These are phyloP conservation scores for Tulasnella sp. DNA, from an alignment of 768 basidiomycete genomes.

Conservation along the genomic window DNA sequence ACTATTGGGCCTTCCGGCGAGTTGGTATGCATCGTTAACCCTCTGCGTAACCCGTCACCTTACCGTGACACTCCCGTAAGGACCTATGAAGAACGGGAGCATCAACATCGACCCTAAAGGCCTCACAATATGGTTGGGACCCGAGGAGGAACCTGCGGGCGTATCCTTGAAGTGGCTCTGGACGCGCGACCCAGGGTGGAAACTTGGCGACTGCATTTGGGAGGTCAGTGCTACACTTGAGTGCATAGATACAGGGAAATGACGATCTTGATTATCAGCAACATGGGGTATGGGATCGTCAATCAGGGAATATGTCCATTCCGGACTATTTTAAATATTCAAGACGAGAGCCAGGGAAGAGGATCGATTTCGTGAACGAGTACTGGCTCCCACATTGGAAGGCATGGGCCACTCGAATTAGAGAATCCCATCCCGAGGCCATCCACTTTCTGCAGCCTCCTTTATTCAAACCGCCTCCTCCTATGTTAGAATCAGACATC, in stretches of 20 bases:
- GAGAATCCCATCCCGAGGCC: conserved; percentile 59
- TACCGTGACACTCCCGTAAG: conserved; percentile 25
- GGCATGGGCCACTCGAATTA: conserved; percentile 44
- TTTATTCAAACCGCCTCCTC: conserved; percentile 72
- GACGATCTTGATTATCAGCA: background rate
- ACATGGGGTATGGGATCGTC: conserved; percentile 77
- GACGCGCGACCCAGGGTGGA: conserved; percentile 59
- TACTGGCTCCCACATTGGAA: conserved; percentile 69
- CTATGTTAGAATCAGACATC: conserved; percentile 39
- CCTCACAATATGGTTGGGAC: conserved; percentile 59
- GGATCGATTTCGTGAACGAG: conserved; percentile 57
- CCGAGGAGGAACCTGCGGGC: conserved; percentile 35
- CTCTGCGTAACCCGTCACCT: background rate
- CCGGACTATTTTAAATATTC: conserved; percentile 63
- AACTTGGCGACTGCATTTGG: conserved; percentile 72
- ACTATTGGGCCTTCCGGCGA: conserved; percentile 68
- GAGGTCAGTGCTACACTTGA: conserved; percentile 33
- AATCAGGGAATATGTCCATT: conserved; percentile 50
- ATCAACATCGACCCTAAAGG: conserved; percentile 82
- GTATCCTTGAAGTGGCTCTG: conserved; percentile 68
- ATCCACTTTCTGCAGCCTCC: conserved; percentile 86
- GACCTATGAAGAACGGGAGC: conserved; percentile 57
- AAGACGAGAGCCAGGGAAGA: conserved; percentile 6
- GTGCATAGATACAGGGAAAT: background rate
- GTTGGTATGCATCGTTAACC: background rate